Conservation (phyloP, 202 grass and related monocot genomes). For the Setaria italica region DNA sequence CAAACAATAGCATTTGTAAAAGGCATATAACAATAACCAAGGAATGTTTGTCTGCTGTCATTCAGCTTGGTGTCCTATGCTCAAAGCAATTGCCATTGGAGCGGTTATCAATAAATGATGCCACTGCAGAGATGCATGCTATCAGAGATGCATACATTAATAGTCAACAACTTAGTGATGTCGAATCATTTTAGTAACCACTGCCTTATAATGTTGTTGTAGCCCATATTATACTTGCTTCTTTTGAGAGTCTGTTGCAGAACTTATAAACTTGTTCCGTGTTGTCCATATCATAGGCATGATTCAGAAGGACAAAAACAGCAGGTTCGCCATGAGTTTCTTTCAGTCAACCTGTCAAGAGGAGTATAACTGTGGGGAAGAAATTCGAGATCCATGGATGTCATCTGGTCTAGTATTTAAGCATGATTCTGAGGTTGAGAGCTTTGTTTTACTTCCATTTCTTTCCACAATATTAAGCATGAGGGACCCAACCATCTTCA, state of each 20-base stretch:
- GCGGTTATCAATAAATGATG: background rate
- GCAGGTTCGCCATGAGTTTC: background rate
- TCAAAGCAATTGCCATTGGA: conserved; percentile 39
- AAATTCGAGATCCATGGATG: background rate
- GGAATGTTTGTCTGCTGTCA: conserved; percentile 14
- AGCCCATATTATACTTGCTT: background rate
- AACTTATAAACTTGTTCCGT: background rate
- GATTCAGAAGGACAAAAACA: background rate
- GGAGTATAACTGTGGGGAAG: background rate
- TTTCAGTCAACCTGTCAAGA: background rate
- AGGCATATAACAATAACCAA: background rate
- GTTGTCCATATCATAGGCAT: background rate
- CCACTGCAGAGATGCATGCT: conserved; percentile 40
- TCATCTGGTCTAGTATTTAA: conserved; percentile 3
- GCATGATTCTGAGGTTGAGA: background rate
- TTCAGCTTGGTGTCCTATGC: conserved; percentile 40
- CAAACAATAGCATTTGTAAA: background rate
- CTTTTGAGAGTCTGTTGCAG: background rate
- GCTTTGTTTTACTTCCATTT: background rate
- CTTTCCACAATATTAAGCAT: too few relatives aligned
- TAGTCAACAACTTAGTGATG: conserved; percentile 10
- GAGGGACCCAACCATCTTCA: background rate
- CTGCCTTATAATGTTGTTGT: background rate
- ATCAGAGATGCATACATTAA: conserved; percentile 32
- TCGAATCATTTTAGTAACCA: background rate